Percentiles rank a stretch among this genome's conserved stretches.
Conservation (phyloP, 2,329 filamentous ascomycete species). For the Ceratocystis papillata region DNA sequence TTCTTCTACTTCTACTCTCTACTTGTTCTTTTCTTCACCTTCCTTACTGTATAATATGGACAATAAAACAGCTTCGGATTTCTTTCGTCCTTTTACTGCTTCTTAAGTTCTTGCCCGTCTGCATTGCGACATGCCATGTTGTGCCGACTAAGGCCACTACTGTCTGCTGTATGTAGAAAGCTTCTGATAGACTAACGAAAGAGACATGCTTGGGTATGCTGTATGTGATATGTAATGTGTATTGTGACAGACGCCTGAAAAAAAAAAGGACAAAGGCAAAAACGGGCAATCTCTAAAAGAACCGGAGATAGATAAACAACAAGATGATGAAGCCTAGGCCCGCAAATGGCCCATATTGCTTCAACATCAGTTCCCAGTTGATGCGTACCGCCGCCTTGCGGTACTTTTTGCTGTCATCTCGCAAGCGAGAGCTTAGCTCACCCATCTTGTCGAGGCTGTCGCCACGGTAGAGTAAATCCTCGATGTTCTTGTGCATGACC, state of each 20-base stretch:
- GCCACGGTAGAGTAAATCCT: conserved; percentile 88
- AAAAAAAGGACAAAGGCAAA: not conserved
- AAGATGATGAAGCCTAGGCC: conserved; percentile 72
- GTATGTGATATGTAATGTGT: not conserved
- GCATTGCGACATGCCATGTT: not conserved
- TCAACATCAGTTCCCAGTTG: conserved; percentile 93
- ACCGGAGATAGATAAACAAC: conserved; percentile 82
- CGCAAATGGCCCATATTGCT: conserved; percentile 91
- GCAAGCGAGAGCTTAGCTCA: conserved; percentile 74
- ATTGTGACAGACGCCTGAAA: not conserved
- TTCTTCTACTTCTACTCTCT: not conserved
- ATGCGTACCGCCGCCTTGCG: conserved; percentile 83
- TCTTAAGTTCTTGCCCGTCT: too few relatives aligned
- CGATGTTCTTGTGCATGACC: conserved; percentile 99
- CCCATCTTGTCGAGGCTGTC: conserved; percentile 96
- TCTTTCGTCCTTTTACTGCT: too few relatives aligned
- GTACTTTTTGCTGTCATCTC: conserved; percentile 93
- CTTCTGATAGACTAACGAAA: too few relatives aligned
- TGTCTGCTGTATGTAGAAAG: too few relatives aligned
- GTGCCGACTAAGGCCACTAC: too few relatives aligned
- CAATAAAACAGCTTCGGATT: not conserved
- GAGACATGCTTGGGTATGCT: too few relatives aligned
- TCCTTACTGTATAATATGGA: conserved; percentile 8
- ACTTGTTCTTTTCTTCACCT: not conserved
- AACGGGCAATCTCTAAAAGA: conserved; percentile 51